Percentiles rank a stretch among this genome's conserved stretches.
phyloP scores from a whole-genome alignment of 2,329 filamentous ascomycete genomes.

The Sclerotinia sclerotiorum region DNA sequence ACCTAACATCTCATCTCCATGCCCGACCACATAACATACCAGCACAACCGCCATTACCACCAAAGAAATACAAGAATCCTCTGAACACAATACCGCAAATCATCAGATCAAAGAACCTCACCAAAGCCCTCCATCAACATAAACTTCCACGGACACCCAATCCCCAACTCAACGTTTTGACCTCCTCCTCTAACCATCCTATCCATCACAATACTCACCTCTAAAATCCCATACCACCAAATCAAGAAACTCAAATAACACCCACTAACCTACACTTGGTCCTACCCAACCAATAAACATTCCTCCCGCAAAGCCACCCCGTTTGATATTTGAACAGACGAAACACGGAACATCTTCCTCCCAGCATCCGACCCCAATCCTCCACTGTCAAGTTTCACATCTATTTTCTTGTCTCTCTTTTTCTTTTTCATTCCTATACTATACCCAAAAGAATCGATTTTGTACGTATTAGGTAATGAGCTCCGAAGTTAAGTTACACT shows the following conservation, averaged over 20 bases:
- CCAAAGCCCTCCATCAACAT: background rate
- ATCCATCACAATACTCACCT: background rate
- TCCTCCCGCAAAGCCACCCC: background rate
- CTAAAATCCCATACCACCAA: background rate
- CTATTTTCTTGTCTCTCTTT: background rate
- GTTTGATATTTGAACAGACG: constrained; percentile 8
- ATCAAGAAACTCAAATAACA: constrained; percentile 3
- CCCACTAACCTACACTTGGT: no score
- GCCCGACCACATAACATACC: background rate
- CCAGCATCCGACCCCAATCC: background rate
- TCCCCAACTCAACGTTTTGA: background rate
- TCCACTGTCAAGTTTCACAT: background rate
- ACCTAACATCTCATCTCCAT: background rate
- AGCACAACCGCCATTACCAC: background rate
- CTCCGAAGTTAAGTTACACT: no score
- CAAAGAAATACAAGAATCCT: background rate
- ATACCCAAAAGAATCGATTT: background rate
- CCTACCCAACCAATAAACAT: background rate
- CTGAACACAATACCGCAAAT: background rate
- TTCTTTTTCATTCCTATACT: background rate
- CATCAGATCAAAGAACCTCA: background rate
- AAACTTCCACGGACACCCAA: background rate
- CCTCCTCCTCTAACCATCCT: background rate
- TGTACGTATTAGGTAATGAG: background rate
- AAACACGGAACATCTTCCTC: constrained; percentile 1